These are phyloP conservation scores for Strobilomyces dryophilus DNA, from an alignment of 768 basidiomycete species.

Conservation along the genomic window DNA sequence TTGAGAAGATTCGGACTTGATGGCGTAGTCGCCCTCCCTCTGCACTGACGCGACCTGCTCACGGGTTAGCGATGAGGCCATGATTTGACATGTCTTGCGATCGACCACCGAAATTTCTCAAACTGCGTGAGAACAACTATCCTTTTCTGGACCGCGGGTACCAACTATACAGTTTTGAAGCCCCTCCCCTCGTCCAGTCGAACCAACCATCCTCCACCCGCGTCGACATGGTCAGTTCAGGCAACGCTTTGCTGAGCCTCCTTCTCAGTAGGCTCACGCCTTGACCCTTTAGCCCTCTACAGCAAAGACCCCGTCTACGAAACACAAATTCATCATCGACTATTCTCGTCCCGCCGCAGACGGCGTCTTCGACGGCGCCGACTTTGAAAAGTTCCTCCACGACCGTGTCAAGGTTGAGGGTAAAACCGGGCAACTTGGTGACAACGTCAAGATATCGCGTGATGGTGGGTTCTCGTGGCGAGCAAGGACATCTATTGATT, in stretches of 20 bases:
- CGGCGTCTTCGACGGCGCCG: conserved; percentile 57
- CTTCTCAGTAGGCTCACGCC: conserved; percentile 89
- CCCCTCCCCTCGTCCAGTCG: too few relatives aligned
- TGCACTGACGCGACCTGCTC: conserved; percentile 74
- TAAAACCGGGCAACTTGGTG: conserved; percentile 88
- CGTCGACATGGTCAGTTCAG: conserved; percentile 69
- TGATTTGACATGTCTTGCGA: background rate
- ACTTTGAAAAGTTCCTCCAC: conserved; percentile 85
- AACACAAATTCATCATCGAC: conserved; percentile 82
- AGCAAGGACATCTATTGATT: background rate
- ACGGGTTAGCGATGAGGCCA: conserved; percentile 42
- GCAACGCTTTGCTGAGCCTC: conserved; percentile 83
- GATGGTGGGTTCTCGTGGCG: conserved; percentile 56
- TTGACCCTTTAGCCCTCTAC: conserved; percentile 49
- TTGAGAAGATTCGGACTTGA: conserved; percentile 70
- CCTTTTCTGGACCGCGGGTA: conserved; percentile 20
- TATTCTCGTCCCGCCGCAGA: conserved; percentile 77
- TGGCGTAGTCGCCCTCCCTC: conserved; percentile 68
- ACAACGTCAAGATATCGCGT: conserved; percentile 79
- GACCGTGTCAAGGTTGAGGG: conserved; percentile 93
- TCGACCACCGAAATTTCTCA: too few relatives aligned
- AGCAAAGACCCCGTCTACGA: conserved; percentile 48
- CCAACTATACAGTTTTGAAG: conserved; percentile 50
- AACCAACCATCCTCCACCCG: background rate
- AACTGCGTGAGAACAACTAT: conserved; percentile 3